Evolutionary conservation across 306 rosid genomes (phyloP).

Genomic region (Betula pendula): DNA sequence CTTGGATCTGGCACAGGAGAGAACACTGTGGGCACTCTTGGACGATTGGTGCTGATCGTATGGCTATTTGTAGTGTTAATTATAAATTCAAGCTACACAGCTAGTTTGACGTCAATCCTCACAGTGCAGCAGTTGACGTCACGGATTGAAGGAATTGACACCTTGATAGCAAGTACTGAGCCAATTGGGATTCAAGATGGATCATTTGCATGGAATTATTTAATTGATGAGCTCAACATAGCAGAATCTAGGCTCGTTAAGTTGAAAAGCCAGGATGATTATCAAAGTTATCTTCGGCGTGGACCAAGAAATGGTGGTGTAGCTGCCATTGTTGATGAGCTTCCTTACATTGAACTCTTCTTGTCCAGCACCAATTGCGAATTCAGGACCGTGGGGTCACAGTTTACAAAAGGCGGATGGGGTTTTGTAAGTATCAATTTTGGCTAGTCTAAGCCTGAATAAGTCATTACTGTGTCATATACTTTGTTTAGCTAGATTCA

Average conservation of each 20-base stretch:
- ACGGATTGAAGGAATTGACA: slow-evolving; percentile 73
- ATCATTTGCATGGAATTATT: slow-evolving; percentile 60
- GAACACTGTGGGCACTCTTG: slow-evolving; percentile 74
- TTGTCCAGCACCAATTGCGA: slow-evolving; percentile 49
- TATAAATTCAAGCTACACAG: slow-evolving; percentile 90
- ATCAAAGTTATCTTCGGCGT: slow-evolving; percentile 48
- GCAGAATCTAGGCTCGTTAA: slow-evolving; percentile 62
- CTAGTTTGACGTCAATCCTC: slow-evolving; percentile 93
- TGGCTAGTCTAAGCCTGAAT: slow-evolving; percentile 12
- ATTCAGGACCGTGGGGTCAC: slow-evolving; percentile 76
- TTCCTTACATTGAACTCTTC: slow-evolving; percentile 73
- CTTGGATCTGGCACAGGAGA: slow-evolving; percentile 54
- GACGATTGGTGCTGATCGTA: slow-evolving; percentile 74
- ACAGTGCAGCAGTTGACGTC: slow-evolving; percentile 73
- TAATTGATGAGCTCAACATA: slow-evolving; percentile 62
- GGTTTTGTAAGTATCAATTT: slow-evolving; percentile 71
- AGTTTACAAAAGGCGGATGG: slow-evolving; percentile 90
- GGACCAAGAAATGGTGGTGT: slow-evolving; percentile 77
- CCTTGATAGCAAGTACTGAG: slow-evolving; percentile 58
- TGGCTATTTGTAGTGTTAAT: slow-evolving; percentile 92
- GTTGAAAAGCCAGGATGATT: slow-evolving; percentile 52
- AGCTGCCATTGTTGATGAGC: slow-evolving; percentile 82
- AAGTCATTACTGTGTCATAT: neutral
- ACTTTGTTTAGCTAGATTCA: neutral
- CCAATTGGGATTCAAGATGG: slow-evolving; percentile 85